Evolutionary conservation across 371 early-diverging fungal species (phyloP).

Genomic region (Rhizopus microsporus): DNA sequence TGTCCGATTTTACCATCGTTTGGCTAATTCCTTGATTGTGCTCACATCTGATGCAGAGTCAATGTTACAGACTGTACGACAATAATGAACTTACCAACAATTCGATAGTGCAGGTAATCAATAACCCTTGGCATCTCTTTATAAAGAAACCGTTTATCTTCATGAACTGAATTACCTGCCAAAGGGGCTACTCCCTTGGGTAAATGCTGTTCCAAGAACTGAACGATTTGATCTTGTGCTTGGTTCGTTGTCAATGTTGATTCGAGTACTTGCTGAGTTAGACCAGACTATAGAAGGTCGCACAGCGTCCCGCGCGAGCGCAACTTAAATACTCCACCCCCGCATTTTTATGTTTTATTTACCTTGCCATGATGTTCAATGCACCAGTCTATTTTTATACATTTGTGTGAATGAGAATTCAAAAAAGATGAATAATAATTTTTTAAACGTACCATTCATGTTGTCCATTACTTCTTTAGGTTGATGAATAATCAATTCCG

Average conservation of each 20-base stretch:
- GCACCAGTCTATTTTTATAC: slow-evolving; percentile 75
- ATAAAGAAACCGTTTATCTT: slow-evolving; percentile 80
- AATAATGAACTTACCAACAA: slow-evolving; percentile 53
- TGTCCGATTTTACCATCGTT: slow-evolving; percentile 63
- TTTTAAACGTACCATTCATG: slow-evolving; percentile 65
- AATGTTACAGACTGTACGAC: neutral
- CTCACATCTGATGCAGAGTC: slow-evolving; percentile 72
- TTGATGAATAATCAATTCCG: slow-evolving; percentile 83
- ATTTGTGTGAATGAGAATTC: neutral
- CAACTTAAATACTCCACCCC: slow-evolving; percentile 70
- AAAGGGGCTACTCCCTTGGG: slow-evolving; percentile 67
- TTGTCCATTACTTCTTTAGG: slow-evolving; percentile 74
- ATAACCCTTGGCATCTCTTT: slow-evolving; percentile 82
- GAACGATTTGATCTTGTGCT: slow-evolving; percentile 73
- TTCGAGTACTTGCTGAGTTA: slow-evolving; percentile 77
- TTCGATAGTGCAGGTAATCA: slow-evolving; percentile 85
- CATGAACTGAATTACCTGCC: slow-evolving; percentile 95
- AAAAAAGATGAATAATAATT: too few relatives aligned
- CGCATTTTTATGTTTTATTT: slow-evolving; percentile 18
- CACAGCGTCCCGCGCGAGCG: slow-evolving; percentile 74
- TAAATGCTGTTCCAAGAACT: slow-evolving; percentile 73
- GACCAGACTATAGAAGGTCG: slow-evolving; percentile 75
- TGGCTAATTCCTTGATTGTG: slow-evolving; percentile 84
- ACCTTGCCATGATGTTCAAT: slow-evolving; percentile 79
- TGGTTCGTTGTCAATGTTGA: slow-evolving; percentile 68